Evolutionary conservation across 805 yeast species (phyloP).

Genomic region (Lachancea fermentati): DNA sequence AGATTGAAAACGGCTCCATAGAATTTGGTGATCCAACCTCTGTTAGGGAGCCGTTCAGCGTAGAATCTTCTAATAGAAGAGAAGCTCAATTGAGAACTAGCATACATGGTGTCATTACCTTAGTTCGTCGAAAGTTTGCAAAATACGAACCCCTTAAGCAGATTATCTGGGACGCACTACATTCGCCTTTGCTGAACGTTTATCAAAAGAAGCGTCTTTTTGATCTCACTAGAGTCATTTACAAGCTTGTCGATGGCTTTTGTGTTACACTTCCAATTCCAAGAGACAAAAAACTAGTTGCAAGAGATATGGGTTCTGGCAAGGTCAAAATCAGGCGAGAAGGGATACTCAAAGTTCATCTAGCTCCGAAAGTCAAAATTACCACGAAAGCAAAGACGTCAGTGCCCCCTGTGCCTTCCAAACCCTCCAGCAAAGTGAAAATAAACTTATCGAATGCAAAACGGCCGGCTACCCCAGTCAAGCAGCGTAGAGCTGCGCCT

Average conservation of each 20-base stretch:
- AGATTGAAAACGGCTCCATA: slow-evolving; percentile 10
- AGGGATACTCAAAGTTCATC: slow-evolving; percentile 30
- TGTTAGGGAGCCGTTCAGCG: slow-evolving; percentile 16
- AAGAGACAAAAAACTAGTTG: slow-evolving; percentile 58
- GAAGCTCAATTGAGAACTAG: slow-evolving; percentile 25
- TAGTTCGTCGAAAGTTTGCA: slow-evolving; percentile 24
- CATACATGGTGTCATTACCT: slow-evolving; percentile 22
- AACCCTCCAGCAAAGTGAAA: slow-evolving; percentile 14
- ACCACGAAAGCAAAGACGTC: slow-evolving; percentile 2
- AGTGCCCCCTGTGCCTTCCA: slow-evolving; percentile 1
- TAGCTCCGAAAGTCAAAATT: slow-evolving; percentile 19
- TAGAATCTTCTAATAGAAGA: slow-evolving; percentile 18
- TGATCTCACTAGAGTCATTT: slow-evolving; percentile 60
- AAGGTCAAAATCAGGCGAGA: slow-evolving; percentile 56
- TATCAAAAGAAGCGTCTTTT: slow-evolving; percentile 57
- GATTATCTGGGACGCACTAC: slow-evolving; percentile 65
- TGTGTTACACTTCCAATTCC: slow-evolving; percentile 65
- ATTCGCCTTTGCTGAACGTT: slow-evolving; percentile 53
- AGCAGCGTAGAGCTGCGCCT: slow-evolving; percentile 5
- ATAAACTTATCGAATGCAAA: slow-evolving; percentile 8
- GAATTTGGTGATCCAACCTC: slow-evolving; percentile 20
- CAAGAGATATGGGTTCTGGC: slow-evolving; percentile 48
- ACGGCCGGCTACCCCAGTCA: slow-evolving; percentile 1
- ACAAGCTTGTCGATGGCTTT: slow-evolving; percentile 52
- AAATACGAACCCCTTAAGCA: slow-evolving; percentile 50